A percentile compares a stretch with the other conserved stretches of the same genome.
Conservation (phyloP, 805 yeast species). For the Candida taoyuanica region DNA sequence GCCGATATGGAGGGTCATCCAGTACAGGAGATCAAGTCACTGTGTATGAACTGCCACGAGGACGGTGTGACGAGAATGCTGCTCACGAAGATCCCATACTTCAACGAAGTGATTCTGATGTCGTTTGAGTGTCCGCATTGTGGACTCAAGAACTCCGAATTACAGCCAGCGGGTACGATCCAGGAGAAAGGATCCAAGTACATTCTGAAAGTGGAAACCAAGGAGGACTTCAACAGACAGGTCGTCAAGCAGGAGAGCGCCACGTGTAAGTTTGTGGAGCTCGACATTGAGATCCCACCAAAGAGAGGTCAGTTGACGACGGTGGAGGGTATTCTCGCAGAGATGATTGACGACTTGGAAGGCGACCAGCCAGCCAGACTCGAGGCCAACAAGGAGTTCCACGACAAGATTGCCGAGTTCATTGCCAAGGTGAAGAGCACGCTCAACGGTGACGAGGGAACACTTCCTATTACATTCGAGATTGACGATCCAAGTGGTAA, state of each 20-base stretch:
- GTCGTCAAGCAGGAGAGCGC: constrained; percentile 89
- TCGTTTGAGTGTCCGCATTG: constrained; percentile 96
- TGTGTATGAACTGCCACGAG: constrained; percentile 93
- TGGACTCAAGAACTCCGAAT: constrained; percentile 82
- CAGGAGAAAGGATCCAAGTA: constrained; percentile 85
- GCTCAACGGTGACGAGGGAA: constrained; percentile 61
- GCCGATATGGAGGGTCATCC: constrained; percentile 85
- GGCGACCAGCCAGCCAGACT: constrained; percentile 81
- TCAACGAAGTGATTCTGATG: constrained; percentile 87
- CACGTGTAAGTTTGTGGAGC: constrained; percentile 69
- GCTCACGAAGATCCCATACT: constrained; percentile 85
- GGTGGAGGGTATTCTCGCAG: constrained; percentile 81
- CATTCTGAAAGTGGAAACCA: constrained; percentile 58
- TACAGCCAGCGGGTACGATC: constrained; percentile 92
- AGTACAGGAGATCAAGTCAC: constrained; percentile 89
- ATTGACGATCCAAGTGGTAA: constrained; percentile 96
- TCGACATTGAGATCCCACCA: constrained; percentile 93
- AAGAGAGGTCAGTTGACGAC: constrained; percentile 91
- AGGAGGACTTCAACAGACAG: constrained; percentile 80
- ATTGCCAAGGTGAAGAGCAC: constrained; percentile 54
- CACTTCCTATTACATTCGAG: constrained; percentile 70
- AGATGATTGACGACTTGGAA: constrained; percentile 76
- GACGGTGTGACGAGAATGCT: constrained; percentile 80
- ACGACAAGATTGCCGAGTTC: constrained; percentile 69
- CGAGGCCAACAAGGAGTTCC: constrained; percentile 65